Evolutionary conservation across 208 protist species (phyloP), one percentile per base, ranked within the genome.

Genomic region (Crithidia fasciculata): DNA sequence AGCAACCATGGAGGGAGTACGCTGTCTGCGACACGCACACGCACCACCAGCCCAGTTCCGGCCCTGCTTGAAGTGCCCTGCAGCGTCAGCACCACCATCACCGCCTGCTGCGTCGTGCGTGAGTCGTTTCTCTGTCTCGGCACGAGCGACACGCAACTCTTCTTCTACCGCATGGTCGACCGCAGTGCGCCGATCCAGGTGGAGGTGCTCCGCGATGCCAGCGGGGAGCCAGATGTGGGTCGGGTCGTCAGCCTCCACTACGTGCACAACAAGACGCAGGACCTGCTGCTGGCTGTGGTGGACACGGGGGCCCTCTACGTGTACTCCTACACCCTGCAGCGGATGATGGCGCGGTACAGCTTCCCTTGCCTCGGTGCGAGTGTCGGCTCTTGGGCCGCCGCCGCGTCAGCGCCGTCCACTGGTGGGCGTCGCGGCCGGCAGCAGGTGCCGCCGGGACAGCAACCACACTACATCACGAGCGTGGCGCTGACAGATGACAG

Each of bases 121-220:
- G 91, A 96, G 74, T 83, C 83, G 19, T 89, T 93, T 76, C 69
- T 94, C 18, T 96, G 91, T 66, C 61, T 96, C 40, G 91, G 88
- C 58, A 94, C 91, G 2, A 80, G 76, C 36, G 91, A 96, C 71
- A 84, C 80, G 43, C 78, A 72, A 18, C 78, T 96, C 40, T 91
- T 84, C 73, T 92, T 96, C 63, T 96, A 87, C 78, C 85, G 85
- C 40, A 79, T 96, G 78, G 66, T 85, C 9, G 88, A 90, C 52
- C 71, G 73, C n/a, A 83, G 81, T 40, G 65, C 52, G 54, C 91
- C 89, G 12, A 84, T 88, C 44, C 65, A 76, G 37, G 81, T 93
- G 44, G 88, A 87, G 70, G 49, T 82, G 18, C 80, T 96, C 53
- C 50, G 79, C 39, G 72, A 78, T 54, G 60, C 54, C 2, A 47